Evolutionary conservation across 768 basidiomycete species (phyloP), one percentile per base, ranked within the genome.

Genomic region (Kwoniella europaea): DNA sequence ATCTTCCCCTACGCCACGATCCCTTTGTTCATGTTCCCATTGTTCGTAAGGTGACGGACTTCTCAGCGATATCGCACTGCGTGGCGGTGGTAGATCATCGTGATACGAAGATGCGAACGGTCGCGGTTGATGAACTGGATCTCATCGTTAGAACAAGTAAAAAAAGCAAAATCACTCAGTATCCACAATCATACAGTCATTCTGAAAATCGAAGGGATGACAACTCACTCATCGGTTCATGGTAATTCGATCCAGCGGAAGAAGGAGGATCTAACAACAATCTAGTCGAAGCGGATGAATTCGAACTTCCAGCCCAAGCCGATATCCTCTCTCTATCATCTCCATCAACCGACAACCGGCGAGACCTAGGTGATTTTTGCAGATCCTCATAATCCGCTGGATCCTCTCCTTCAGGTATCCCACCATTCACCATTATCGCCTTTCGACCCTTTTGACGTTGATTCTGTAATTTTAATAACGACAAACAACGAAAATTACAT

Each of bases 381-480:
- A 73, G 50, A 65, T 73, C 68, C 29, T 69, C 55, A 50, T 73
- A 73, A 35, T 73, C 68, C 3, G 65, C 64, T 24, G 68, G 65
- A 60, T 73, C 65, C 20, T 65, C 72, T 4, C 72, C 72, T 42
- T 69, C 68, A 12, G 72, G 72, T 24, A 73, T 64, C 15, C 65
- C 68, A 54, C 72, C 67, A 41, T 73, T 65, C 10, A 59, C 54
- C 35, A 58, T 18, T 7, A 69, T 20, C 7, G 67, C 41, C 54
- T 69, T 69, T 15, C 72, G 52, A 13, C 55, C 42, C 41, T 73
- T 73, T 42, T 73, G 72, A 13, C 72, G 64, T 64, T 73, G 72
- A 53, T 73, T 73, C 72, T 73, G 65, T 10, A 52, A 18, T 13
- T 20, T 18, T n/a, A 10, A 55, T 10, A 4, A n/a, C 18, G 54